Conservation (phyloP, 345 rosid species). For the Moringa oleifera region DNA sequence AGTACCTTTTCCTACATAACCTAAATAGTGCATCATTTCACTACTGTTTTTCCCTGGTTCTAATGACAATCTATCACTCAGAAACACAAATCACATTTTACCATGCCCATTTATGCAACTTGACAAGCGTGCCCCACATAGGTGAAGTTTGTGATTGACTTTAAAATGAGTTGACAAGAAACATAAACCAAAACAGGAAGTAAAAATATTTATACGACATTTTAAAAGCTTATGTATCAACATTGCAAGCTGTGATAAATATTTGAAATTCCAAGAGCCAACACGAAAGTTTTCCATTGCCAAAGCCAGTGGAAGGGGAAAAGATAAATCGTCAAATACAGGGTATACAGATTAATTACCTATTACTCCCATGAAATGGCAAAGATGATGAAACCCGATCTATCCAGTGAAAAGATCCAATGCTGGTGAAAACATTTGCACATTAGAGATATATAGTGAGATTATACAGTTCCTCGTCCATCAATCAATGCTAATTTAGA, state of each 20-base stretch:
- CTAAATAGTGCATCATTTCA: too few relatives aligned
- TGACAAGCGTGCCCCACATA: too few relatives aligned
- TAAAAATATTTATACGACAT: background rate
- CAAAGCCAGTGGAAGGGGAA: background rate
- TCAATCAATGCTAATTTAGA: background rate
- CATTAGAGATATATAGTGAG: conserved; percentile 14
- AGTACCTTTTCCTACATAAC: too few relatives aligned
- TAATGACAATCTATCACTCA: too few relatives aligned
- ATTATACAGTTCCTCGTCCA: conserved; percentile 4
- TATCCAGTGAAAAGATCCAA: conserved; percentile 89
- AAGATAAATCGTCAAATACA: too few relatives aligned
- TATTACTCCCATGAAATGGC: conserved; percentile 29
- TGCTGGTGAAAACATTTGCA: conserved; percentile 31
- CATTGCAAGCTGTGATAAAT: background rate
- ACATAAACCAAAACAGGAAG: too few relatives aligned
- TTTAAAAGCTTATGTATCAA: background rate
- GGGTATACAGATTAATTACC: conserved; percentile 28
- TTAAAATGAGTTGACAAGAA: too few relatives aligned
- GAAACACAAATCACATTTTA: too few relatives aligned
- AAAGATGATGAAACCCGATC: conserved; percentile 64
- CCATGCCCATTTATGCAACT: too few relatives aligned
- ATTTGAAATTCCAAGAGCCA: too few relatives aligned
- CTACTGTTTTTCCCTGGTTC: too few relatives aligned
- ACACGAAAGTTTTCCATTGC: background rate
- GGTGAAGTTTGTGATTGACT: too few relatives aligned